Base-by-base conservation (phyloP, 169 alveolate genomes). In the Cryptosporidium parvum region DNA sequence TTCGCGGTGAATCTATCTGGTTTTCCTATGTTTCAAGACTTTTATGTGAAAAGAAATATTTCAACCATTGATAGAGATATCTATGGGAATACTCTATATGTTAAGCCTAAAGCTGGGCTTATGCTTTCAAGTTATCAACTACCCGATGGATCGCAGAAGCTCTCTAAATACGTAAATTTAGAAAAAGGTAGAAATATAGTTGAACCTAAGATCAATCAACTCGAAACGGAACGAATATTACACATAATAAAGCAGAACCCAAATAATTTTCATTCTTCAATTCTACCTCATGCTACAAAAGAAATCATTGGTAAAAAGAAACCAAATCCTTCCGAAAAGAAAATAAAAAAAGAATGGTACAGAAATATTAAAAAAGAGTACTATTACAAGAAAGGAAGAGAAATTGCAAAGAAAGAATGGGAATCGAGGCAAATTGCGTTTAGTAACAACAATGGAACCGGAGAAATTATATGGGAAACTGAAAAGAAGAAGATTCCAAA, bases 371-470 rank as follows among this genome's bases (percentile, higher is more conserved):
- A 61, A 42, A 44, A 65, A 21, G 75, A 80, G 29, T 80, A 62
- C 14, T 80, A 61, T 45, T 80, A 80, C 56, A 62, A 44, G 42
- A 59, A 59, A 37, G 89, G 89, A 23, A 35, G 56, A 29, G 31
- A 37, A 21, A 61, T 62, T 10, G 89, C 89, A 16, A 65, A 21
- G 26, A 42, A 62, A 39, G 89, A 80, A 59, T 80, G 89, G 89
- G 68, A 45, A n/a, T 26, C 16, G 18, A 61, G 89, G 23, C 70
- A 39, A 42, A 16, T 62, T 21, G 61, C 75, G 21, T 65, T 59
- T 18, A 39, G 39, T 42, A 59, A 59, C 39, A 42, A 67, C 39
- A 67, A 59, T 29, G 62, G 62, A 33, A 80, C 61, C 3, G 67
- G 68, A 29, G 33, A 23, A 56, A 62, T 80, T 42, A 23, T 3